Base-by-base conservation (phyloP, 208 protist genomes). In the Angomonas ambiguus region DNA sequence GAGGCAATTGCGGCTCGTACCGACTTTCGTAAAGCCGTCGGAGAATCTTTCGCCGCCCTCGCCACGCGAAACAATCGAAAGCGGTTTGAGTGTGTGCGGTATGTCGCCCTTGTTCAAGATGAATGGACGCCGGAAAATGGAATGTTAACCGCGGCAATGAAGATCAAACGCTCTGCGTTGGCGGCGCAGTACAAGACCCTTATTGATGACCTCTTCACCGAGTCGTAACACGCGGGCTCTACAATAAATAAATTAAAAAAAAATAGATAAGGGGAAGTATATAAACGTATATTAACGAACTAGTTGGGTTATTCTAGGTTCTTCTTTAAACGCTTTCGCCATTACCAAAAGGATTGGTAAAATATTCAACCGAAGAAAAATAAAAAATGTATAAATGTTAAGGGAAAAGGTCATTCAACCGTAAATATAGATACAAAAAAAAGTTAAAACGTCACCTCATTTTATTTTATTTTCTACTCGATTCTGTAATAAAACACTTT, bases 71-170 rank as follows among this genome's bases (percentile, higher is more conserved):
- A 63, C 4, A 49, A 65, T 24, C 74, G 80, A 22, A 31, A 65
- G 24, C 48, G 22, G 6, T 94, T 91, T 56, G 88, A 94, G 69
- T 76, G 67, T 45, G 76, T 91, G 41, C 80, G 80, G 33, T 76
- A 80, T 4, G 87, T 93, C 32, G 65, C 62, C 8, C 53, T 93
- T 11, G 3, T 87, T 5, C 71, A 69, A 11, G 87, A 93, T 27
- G 81, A 92, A 53, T 96, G 90, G 90, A 93, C 90, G 2, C 80
- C 85, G 1, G 87, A 96, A 66, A 96, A 92, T 67, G 80, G 78
- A 18, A 53, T 88, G 0, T 57, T 93, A 27, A 94, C 91, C 8
- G 87, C 91, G 2, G 82, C 91, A 13, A 76, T 87, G 74, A 94
- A 95, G 73, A 65, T 96, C 33, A 89, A 89, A 68, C 78, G 88